phyloP scores from a whole-genome alignment of 2,329 filamentous ascomycete genomes.

The Nigrospora osmanthi region DNA sequence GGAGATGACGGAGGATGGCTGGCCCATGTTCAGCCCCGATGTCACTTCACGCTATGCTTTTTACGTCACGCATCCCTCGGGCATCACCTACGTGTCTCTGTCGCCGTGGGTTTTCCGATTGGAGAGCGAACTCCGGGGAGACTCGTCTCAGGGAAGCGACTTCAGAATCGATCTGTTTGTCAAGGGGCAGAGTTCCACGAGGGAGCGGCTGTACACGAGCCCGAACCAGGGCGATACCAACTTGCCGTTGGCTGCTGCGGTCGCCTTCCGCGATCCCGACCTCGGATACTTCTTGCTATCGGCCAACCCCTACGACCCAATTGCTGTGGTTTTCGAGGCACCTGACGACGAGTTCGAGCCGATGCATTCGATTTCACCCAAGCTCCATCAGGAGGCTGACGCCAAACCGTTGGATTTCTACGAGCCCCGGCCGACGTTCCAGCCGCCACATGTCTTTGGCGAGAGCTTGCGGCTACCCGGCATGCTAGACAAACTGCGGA shows the following conservation, averaged over 20 bases:
- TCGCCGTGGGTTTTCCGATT: constrained; percentile 57
- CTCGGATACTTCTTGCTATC: constrained; percentile 57
- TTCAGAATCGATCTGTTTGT: constrained; percentile 54
- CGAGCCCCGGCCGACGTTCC: constrained; percentile 59
- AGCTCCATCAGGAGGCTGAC: constrained; percentile 32
- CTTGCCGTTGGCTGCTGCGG: constrained; percentile 44
- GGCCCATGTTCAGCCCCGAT: constrained; percentile 57
- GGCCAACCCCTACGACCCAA: constrained; percentile 47
- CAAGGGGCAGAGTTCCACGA: constrained; percentile 46
- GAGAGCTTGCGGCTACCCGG: constrained; percentile 46
- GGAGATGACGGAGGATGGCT: constrained; percentile 48
- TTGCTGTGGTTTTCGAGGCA: constrained; percentile 51
- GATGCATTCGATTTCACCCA: constrained; percentile 33
- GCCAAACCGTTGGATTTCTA: constrained; percentile 44
- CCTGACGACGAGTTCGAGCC: constrained; percentile 43
- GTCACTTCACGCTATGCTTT: constrained; percentile 55
- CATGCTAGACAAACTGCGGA: constrained; percentile 48
- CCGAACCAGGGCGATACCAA: constrained; percentile 32
- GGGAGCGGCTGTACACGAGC: constrained; percentile 51
- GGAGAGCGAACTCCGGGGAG: constrained; percentile 50
- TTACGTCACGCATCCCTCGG: constrained; percentile 53
- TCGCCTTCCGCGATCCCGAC: constrained; percentile 51
- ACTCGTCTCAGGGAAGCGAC: constrained; percentile 49
- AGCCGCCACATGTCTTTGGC: constrained; percentile 53
- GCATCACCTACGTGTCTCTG: constrained; percentile 53